Evolutionary conservation across 2,329 filamentous ascomycete species (phyloP).

Genomic region (Ascochyta pisi): DNA sequence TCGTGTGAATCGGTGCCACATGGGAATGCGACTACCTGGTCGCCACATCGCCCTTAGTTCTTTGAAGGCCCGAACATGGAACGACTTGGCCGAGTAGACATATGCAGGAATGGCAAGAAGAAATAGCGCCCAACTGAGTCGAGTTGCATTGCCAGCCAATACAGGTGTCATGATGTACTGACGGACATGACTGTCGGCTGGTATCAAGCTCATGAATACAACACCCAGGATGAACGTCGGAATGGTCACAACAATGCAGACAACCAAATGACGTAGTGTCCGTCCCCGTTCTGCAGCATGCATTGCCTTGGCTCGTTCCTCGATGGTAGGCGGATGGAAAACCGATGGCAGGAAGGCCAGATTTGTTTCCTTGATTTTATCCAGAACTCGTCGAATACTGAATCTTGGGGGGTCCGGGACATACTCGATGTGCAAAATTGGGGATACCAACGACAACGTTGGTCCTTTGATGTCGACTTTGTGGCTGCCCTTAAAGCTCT

Average conservation of each 20-base stretch:
- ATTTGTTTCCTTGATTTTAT: conserved; percentile 71
- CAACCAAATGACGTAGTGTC: conserved; percentile 72
- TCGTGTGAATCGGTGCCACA: conserved; percentile 80
- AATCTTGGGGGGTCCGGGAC: conserved; percentile 70
- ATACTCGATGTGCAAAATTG: conserved; percentile 76
- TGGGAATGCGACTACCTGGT: conserved; percentile 72
- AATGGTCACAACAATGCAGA: conserved; percentile 74
- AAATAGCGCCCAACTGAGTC: conserved; percentile 80
- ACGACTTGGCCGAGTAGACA: conserved; percentile 84
- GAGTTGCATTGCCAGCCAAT: conserved; percentile 72
- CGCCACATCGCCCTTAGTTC: conserved; percentile 82
- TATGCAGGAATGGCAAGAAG: conserved; percentile 85
- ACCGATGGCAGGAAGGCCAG: conserved; percentile 71
- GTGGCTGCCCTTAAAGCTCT: conserved; percentile 53
- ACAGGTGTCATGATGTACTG: conserved; percentile 74
- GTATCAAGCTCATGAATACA: conserved; percentile 85
- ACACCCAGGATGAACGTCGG: conserved; percentile 89
- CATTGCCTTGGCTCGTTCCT: conserved; percentile 79
- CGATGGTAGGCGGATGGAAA: conserved; percentile 80
- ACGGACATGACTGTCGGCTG: conserved; percentile 63
- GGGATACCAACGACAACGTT: conserved; percentile 63
- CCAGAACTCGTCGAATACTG: conserved; percentile 77
- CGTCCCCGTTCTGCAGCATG: conserved; percentile 72
- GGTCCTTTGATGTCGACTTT: conserved; percentile 61
- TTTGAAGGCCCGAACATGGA: conserved; percentile 79